Conservation (phyloP, 2,329 filamentous ascomycete genomes). For the Bipolaris bicolor region DNA sequence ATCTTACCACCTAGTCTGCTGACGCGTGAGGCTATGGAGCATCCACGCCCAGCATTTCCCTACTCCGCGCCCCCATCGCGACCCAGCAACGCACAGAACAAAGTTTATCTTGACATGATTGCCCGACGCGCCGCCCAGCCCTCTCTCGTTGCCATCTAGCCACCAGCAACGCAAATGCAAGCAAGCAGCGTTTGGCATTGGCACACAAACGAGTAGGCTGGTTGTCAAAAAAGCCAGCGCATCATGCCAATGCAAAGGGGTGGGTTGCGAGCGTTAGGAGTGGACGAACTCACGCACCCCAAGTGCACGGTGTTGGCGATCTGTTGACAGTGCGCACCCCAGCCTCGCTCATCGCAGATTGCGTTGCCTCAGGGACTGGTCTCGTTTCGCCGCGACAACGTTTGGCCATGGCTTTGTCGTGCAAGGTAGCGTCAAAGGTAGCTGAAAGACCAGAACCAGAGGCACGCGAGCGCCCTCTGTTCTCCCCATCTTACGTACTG, state of each 20-base stretch:
- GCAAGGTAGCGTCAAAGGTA: neutral
- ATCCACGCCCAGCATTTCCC: neutral
- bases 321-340: slow-evolving; percentile 35
- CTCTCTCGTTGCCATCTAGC: neutral
- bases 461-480: no score
- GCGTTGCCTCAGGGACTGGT: slow-evolving; percentile 8
- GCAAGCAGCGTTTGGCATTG: slow-evolving; percentile 22
- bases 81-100: neutral
- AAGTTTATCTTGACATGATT: neutral
- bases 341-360: slow-evolving; percentile 34
- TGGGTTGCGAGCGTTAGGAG: slow-evolving; percentile 10
- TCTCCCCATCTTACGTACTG: no score
- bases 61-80: no score
- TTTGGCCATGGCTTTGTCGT: neutral
- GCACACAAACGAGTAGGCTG: slow-evolving; percentile 30
- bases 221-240: slow-evolving; percentile 22
- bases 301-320: slow-evolving; percentile 28
- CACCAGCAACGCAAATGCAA: slow-evolving; percentile 15
- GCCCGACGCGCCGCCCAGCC: neutral
- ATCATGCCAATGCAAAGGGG: slow-evolving; percentile 14
- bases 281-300: slow-evolving; percentile 14
- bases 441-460: no score
- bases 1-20: neutral
- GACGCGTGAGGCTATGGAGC: slow-evolving; percentile 11
- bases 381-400: neutral